Evolutionary conservation across 768 basidiomycete genomes (phyloP).

Genomic region (Russula earlei): DNA sequence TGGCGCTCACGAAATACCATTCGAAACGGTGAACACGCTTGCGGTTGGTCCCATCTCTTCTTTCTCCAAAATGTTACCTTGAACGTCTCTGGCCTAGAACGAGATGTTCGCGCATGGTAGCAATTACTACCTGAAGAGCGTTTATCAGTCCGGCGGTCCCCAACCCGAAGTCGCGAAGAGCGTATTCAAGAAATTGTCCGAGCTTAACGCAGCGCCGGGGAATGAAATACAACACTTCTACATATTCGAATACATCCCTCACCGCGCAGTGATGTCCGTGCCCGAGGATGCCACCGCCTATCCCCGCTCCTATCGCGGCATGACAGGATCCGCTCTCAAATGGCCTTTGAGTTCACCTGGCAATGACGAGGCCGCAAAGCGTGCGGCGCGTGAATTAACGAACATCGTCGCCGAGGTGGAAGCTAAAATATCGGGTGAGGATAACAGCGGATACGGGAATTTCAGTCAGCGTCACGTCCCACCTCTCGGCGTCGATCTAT

Average conservation of each 20-base stretch:
- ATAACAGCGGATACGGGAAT: constrained; percentile 17
- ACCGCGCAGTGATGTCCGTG: constrained; percentile 28
- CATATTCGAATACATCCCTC: constrained; percentile 36
- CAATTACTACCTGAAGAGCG: constrained; percentile 36
- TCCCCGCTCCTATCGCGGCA: constrained; percentile 23
- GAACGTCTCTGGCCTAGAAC: constrained; percentile 27
- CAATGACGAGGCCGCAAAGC: not conserved
- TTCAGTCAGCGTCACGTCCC: constrained; percentile 3
- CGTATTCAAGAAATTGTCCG: not conserved
- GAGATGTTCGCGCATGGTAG: constrained; percentile 28
- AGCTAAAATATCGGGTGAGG: not conserved
- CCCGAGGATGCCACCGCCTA: not conserved
- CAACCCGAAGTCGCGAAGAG: not conserved
- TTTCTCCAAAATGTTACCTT: too few species aligned
- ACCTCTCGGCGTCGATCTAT: too few species aligned
- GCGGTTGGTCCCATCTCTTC: constrained; percentile 24
- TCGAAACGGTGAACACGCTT: constrained; percentile 35
- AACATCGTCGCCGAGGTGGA: not conserved
- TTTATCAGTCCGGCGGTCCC: constrained; percentile 7
- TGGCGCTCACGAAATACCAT: constrained; percentile 37
- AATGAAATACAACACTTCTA: constrained; percentile 23
- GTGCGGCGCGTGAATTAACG: not conserved
- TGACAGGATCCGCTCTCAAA: not conserved
- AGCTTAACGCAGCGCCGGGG: not conserved
- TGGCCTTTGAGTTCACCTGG: not conserved